Base-by-base conservation (phyloP, 2,329 filamentous ascomycete genomes). In the Colletotrichum cereale region DNA sequence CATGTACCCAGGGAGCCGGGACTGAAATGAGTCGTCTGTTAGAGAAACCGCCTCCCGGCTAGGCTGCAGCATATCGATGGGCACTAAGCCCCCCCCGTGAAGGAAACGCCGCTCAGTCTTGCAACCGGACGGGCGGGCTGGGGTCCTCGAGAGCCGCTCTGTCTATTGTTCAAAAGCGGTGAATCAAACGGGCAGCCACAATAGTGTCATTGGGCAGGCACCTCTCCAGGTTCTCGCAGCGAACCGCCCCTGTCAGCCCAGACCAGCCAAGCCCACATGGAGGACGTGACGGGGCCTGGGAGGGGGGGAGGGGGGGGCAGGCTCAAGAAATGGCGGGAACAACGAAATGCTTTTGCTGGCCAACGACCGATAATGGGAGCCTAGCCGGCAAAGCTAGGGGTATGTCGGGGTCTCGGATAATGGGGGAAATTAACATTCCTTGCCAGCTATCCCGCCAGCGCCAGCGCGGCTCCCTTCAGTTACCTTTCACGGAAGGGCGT, bases 41-140 rank as follows among this genome's bases (percentile, higher is more conserved):
- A 66, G 31, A 70, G 38, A 55, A 48, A 29, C 29, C 38, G 26
- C 31, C 50, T 24, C 53, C 16, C 24, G 31, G 52, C 69, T 47
- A 72, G 69, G 69, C 69, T 72, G 69, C 65, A 69, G 69, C 52
- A 47, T 69, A 64, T n/a, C 65, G 31, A 53, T 40, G 29, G 44
- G 31, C 58, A 64, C 69, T 42, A 64, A 42, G 66, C 26, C 66
- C 53, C 26, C 66, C 53, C 36, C 53, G 65, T 50, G 38, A 21
- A 42, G 53, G 24, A 48, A 67, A 47, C n/a, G 24, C 47, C 52
- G 38, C 44, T 55, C 36, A 55, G 65, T 66, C 62, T 52, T 67
- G 47, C 52, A 47, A 29, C 50, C 29, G 21, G 57, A 8, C 26
- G 36, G 52, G 42, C 56, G 18, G 31, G 44, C 60, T 56, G 52